Percentiles rank a stretch among this genome's conserved stretches.
phyloP scores from a whole-genome alignment of 2,329 filamentous ascomycete species.

The Talaromyces sp. region DNA sequence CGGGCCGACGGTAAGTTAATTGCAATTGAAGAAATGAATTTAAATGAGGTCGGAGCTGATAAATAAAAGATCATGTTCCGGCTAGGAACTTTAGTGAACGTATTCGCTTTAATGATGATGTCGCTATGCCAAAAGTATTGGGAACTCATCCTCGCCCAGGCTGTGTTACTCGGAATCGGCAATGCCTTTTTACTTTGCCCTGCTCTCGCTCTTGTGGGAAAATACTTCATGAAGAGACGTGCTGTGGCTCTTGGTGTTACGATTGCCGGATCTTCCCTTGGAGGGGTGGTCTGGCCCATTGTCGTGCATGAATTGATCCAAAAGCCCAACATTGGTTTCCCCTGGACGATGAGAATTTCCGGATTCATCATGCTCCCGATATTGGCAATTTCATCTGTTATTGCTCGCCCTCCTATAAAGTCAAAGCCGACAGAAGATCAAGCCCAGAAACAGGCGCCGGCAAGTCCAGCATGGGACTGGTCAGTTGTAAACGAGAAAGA shows the following conservation, averaged over 20 bases:
- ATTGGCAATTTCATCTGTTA: constrained; percentile 23
- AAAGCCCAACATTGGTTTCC: constrained; percentile 20
- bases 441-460: background rate
- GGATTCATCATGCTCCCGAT: constrained; percentile 38
- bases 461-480: constrained; percentile 11
- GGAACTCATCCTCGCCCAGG: constrained; percentile 36
- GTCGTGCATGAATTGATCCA: constrained; percentile 24
- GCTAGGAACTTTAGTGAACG: constrained; percentile 19
- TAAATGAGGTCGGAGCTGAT: background rate
- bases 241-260: constrained; percentile 28
- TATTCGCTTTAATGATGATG: constrained; percentile 32
- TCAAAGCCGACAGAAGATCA: constrained; percentile 2
- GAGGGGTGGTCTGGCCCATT: constrained; percentile 32
- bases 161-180: constrained; percentile 25
- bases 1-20: constrained; percentile 21
- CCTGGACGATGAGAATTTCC: constrained; percentile 34
- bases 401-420: constrained; percentile 9
- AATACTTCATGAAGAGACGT: constrained; percentile 23
- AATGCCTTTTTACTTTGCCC: constrained; percentile 26
- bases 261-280: constrained; percentile 27
- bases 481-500: constrained; percentile 19
- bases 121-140: constrained; percentile 31
- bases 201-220: constrained; percentile 23
- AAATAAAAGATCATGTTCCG: constrained; percentile 21
- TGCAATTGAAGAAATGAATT: background rate